phyloP scores from a whole-genome alignment of 1,139 yeast species.

The Yamadazyma conglobata region DNA sequence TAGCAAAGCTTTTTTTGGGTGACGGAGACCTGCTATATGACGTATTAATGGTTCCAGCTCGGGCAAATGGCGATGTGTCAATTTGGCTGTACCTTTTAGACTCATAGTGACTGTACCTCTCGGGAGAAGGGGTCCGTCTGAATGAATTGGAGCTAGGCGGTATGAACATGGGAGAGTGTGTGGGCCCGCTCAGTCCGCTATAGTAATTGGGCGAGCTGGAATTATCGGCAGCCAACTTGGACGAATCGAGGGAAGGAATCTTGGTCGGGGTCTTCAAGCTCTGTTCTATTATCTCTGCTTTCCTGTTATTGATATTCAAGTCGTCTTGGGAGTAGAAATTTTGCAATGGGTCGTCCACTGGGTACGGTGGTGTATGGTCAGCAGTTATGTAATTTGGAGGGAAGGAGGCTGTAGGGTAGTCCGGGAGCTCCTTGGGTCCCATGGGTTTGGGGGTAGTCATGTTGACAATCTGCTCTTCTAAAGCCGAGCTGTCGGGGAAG shows the following conservation, averaged over 20 bases:
- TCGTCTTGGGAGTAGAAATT: conserved; percentile 3
- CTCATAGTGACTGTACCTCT: conserved; percentile 7
- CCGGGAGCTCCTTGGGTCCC: conserved; percentile 43
- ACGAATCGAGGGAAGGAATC: conserved; percentile 15
- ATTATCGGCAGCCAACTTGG: no score
- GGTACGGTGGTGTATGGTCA: conserved; percentile 14
- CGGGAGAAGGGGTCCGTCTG: conserved; percentile 9
- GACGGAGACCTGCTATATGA: conserved; percentile 28
- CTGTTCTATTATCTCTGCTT: conserved; percentile 14
- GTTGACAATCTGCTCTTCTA: conserved; percentile 14
- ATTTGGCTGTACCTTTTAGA: not conserved
- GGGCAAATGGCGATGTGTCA: conserved; percentile 3
- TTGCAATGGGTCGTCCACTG: conserved; percentile 13
- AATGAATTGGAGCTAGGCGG: no score
- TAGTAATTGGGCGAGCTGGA: no score
- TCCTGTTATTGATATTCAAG: conserved; percentile 5
- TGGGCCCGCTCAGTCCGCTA: no score
- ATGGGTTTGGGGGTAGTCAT: conserved; percentile 37
- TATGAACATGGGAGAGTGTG: no score
- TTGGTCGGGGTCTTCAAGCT: conserved; percentile 18
- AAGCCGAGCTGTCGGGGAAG: conserved; percentile 1
- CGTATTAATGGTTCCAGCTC: conserved; percentile 5
- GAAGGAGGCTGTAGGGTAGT: conserved; percentile 16
- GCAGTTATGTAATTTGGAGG: not conserved
- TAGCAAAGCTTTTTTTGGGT: conserved; percentile 22